Evolutionary conservation across 345 rosid genomes (phyloP), one percentile per base, ranked within the genome.

Genomic region (Citrus maxima): DNA sequence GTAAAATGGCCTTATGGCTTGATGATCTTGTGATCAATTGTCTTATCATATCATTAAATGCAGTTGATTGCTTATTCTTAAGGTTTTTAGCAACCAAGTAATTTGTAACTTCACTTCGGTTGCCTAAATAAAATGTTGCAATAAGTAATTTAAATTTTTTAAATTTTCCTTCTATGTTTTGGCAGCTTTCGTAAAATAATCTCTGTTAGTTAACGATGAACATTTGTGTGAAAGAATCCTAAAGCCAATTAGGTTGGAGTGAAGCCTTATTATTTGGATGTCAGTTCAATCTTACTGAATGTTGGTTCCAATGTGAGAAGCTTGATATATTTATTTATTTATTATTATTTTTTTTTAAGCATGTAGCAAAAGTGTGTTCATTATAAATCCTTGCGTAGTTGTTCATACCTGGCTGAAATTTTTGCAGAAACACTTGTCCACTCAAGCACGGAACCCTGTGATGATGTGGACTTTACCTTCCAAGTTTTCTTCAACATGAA

Each of bases 381-480:
- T n/a, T 72, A 4, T 37, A n/a, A 10, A 13, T 25, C 32, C 28
- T 59, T 35, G 30, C 24, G 34, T n/a, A n/a, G 51, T 59, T 37
- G 61, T 42, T 78, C 55, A 58, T 79, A 66, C 63, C 49, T 73
- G 51, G 40, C 68, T 49, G 62, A 69, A 19, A 58, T 62, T 46
- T 63, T 55, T 85, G 87, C 94, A 93, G 98, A 95, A 87, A 95
- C 98, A 76, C 90, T 95, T 42, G 94, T 95, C 80, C 98, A 95
- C 83, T 95, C 98, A 56, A 88, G 94, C 32, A 78, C 89, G 86
- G 95, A 91, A 82, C 84, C 86, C 37, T 89, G 92, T 82, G 88
- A 80, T 68, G 86, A 74, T 86, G 94, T 95, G n/a, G 94, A 95
- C 88, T 95, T 95, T 88, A 89, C 92, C 71, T 91, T 95, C 76